Evolutionary conservation across 2,329 filamentous ascomycete species (phyloP), one percentile per base, ranked within the genome.

Genomic region (Metarhizium anisopliae): DNA sequence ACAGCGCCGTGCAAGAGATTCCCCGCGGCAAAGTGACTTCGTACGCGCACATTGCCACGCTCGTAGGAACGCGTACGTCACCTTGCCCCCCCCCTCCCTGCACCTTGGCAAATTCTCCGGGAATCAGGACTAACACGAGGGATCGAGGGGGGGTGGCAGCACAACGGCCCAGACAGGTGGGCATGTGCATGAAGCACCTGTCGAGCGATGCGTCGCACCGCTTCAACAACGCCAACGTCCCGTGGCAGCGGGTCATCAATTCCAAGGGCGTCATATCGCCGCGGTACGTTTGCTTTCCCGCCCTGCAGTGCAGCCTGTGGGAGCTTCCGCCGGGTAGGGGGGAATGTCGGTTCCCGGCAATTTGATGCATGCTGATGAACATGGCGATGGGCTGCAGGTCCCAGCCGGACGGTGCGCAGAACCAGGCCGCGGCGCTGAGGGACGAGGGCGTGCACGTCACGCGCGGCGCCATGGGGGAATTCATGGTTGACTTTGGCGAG

Each of bases 231-330:
- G 77, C 75, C 29, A 96, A 87, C 61, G 93, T 97, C 3, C 93
- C 93, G 0, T 97, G 93, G 93, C 93, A 97, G 75, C 79, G 94
- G 56, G 89, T 97, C 58, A 87, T 97, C 67, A 96, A 93, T 69
- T 76, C 89, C 14, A 93, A 89, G 71, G 92, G 93, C 25, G 77
- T 83, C 57, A 95, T 97, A 62, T 95, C 91, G 49, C 88, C 88
- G 7, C 83, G 92, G 90, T 93, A 40, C 11, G 36, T 29, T 7
- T 25, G 25, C 25, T 25, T 1, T 25, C 25, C 25, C 25, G 25
- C 25, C 25, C 25, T 25, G 25, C 25, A 4, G 25, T 25, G 25
- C 25, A 25, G 25, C 25, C 25, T 25, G 25, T 25, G 25, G 3
- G 25, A 25, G 25, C 25, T 25, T 25, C 25, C 25, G 25, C 25